Conservation (phyloP, 495 filamentous ascomycete species). For the Evernia prunastri region DNA sequence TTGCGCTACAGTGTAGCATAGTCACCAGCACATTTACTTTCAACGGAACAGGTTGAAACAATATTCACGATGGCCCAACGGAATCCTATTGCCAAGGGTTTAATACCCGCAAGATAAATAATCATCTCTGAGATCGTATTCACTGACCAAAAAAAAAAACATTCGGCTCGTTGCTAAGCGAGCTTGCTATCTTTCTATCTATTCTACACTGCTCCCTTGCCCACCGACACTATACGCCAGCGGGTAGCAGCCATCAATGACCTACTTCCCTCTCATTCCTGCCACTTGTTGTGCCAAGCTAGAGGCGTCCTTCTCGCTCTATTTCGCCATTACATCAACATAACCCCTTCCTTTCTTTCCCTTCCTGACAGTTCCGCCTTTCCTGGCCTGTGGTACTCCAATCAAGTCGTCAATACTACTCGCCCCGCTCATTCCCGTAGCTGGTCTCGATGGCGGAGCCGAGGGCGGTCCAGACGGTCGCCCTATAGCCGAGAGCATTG, state of each 20-base stretch:
- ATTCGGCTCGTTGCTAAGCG: neutral
- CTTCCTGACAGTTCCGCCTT: conserved; percentile 59
- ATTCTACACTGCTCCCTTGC: neutral
- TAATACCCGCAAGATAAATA: neutral
- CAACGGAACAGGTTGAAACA: neutral
- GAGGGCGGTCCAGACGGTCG: conserved; percentile 25
- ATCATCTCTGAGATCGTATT: neutral
- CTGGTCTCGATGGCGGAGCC: conserved; percentile 39
- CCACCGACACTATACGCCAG: neutral
- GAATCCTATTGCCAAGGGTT: neutral
- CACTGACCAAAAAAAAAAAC: neutral
- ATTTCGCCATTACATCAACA: conserved; percentile 80
- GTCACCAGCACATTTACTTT: neutral
- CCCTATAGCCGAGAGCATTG: conserved; percentile 29
- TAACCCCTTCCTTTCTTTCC: conserved; percentile 77
- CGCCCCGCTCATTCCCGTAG: conserved; percentile 67
- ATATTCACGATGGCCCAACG: neutral
- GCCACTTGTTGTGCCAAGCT: neutral
- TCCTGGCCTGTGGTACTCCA: conserved; percentile 60
- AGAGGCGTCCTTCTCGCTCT: neutral
- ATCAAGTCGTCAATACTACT: conserved; percentile 82
- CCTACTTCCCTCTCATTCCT: neutral
- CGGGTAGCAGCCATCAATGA: neutral
- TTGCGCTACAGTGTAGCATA: neutral
- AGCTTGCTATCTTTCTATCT: neutral